Base-by-base conservation (phyloP, 129 eudicot species). In the Deinandra increscens region DNA sequence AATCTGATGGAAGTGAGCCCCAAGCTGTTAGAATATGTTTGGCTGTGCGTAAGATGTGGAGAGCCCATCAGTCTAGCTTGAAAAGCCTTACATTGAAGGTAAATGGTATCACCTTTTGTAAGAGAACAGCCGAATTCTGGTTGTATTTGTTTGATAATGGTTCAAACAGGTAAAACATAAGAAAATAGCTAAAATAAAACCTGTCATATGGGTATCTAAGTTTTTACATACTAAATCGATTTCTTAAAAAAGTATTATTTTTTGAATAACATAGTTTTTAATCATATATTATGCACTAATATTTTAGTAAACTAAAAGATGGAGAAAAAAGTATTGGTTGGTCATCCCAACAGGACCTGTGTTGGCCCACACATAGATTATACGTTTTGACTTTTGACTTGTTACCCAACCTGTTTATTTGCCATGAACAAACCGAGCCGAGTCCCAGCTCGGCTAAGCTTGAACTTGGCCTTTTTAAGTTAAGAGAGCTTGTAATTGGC, bases 1-100 rank as follows among this genome's bases (percentile, higher is more conserved):
- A 67, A 50, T 34, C 78, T 9, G 93, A 84, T 12, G 85, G 56
- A 61, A 73, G 75, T 19, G 98, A 83, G 38, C 85, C 95, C 18
- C 99, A 89, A 82, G 95, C 97, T 55, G 91, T 89, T 55, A 89
- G 75, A 64, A 83, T 93, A 46, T 93, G 99, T 62, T 75, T 78
- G 15, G 85, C 75, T 37, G 90, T 89, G 62, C 84, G 93, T 6
- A 89, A 82, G 78, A 87, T 93, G 87, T 93, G 99, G 97, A 89
- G 82, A 79, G 81, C 84, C 29, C 73, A 85, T 70, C 88, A 85
- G 56, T 81, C 80, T 17, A 76, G 85, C 82, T 62, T 80, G 46
- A 85, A 81, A 83, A 82, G 85, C 70, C 66, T 79, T 9, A 17
- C 48, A 4, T 42, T 87, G 37, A 91, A 85, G 97, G 97, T 91